phyloP scores from a whole-genome alignment of 2,329 filamentous ascomycete genomes.

The Aspergillus spinulosporus region DNA sequence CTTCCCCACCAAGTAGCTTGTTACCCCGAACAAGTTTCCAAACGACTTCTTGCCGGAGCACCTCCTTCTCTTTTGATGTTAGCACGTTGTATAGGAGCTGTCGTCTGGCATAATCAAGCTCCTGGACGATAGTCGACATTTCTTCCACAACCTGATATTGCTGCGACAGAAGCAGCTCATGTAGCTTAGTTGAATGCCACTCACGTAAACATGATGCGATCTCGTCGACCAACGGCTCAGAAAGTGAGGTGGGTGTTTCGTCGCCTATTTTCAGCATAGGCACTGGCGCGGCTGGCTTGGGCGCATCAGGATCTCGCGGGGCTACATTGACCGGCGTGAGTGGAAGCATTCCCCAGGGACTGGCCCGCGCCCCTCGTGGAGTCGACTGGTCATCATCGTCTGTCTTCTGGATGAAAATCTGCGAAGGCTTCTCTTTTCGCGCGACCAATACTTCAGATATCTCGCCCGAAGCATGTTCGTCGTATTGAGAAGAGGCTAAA shows the following conservation, averaged over 20 bases:
- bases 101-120: slow-evolving; percentile 80
- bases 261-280: slow-evolving; percentile 98
- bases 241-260: slow-evolving; percentile 84
- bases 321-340: slow-evolving; percentile 34
- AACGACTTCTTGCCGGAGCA: slow-evolving; percentile 81
- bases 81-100: slow-evolving; percentile 94
- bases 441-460: slow-evolving; percentile 37
- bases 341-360: slow-evolving; percentile 31
- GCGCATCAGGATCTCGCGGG: slow-evolving; percentile 61
- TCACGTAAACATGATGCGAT: slow-evolving; percentile 95
- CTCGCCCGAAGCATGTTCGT: slow-evolving; percentile 29
- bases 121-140: slow-evolving; percentile 75
- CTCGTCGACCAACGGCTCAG: slow-evolving; percentile 93
- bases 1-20: slow-evolving; percentile 87
- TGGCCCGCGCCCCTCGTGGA: slow-evolving; percentile 31
- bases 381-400: slow-evolving; percentile 36
- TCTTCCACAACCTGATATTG: slow-evolving; percentile 80
- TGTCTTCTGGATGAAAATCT: slow-evolving; percentile 40
- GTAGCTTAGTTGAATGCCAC: slow-evolving; percentile 97
- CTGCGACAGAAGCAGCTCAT: slow-evolving; percentile 80
- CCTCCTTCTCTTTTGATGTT: slow-evolving; percentile 78
- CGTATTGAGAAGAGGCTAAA: slow-evolving; percentile 29
- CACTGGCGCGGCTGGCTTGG: slow-evolving; percentile 83
- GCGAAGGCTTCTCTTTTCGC: slow-evolving; percentile 43
- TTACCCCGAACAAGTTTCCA: slow-evolving; percentile 95